Evolutionary conservation across 345 rosid genomes (phyloP), one percentile per base, ranked within the genome.

Genomic region (Boechera divaricarpa): DNA sequence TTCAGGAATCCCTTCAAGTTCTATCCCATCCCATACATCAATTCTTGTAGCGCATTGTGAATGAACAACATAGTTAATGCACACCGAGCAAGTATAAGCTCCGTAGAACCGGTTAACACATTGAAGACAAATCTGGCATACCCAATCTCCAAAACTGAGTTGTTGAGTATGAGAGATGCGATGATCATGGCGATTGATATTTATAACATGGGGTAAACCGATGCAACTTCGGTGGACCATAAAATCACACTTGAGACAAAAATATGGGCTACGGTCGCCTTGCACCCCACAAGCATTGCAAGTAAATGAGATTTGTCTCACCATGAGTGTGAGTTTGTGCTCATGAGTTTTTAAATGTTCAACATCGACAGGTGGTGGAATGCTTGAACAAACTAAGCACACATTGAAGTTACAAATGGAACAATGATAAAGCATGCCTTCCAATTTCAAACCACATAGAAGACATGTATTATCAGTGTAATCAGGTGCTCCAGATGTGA

Each of bases 141-240:
- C 15, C n/a, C 1, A 29, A 12, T 4, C 36, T 10, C 35, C 60
- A 29, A 24, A 29, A 55, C 8, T 5, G 3, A 55, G 16, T 24
- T 24, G n/a, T 9, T 55, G 35, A 55, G n/a, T 28, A 12, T 29
- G 8, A 55, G 0, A 5, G 9, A 55, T 55, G 6, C 3, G 7
- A 29, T 55, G 60, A 26, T 9, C 33, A 12, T 55, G 60, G 0
- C 15, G 7, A 29, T 55, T 55, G 10, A 24, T 55, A 29, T 45
- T 47, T 15, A 45, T 47, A 16, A 65, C 26, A 29, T 2, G 28
- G 0, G 69, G 55, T 8, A 65, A 45, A 6, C n/a, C 41, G 3
- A 48, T 45, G 57, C 70, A 66, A 31, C 41, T 66, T n/a, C n/a
- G 70, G 2, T 66, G 57, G 26, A 65, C 12, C 41, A 26, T 65